Evolutionary conservation across 768 basidiomycete genomes (phyloP).

Genomic region (Amanita phalloides): DNA sequence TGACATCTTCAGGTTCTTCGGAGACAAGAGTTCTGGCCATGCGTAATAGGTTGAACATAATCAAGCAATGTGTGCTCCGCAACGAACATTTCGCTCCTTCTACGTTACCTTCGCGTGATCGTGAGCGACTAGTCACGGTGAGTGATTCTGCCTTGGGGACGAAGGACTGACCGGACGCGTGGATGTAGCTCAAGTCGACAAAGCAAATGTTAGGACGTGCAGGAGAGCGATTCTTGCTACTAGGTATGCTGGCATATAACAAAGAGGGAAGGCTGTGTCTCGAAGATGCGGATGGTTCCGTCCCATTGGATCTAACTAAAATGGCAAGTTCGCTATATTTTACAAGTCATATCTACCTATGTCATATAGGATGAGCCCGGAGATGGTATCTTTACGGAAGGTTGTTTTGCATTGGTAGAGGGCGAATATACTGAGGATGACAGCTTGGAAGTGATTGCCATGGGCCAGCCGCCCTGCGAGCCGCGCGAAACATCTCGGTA

Average conservation of each 20-base stretch:
- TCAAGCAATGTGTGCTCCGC: slow-evolving; percentile 85
- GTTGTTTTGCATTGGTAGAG: slow-evolving; percentile 89
- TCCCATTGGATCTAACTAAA: slow-evolving; percentile 81
- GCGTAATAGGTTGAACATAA: slow-evolving; percentile 80
- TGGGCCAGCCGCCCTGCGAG: slow-evolving; percentile 97
- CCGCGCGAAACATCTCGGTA: slow-evolving; percentile 75
- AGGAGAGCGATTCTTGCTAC: slow-evolving; percentile 81
- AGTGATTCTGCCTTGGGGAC: slow-evolving; percentile 11
- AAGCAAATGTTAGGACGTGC: slow-evolving; percentile 91
- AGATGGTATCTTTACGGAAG: slow-evolving; percentile 94
- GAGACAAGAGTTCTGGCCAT: slow-evolving; percentile 72
- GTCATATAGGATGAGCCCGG: slow-evolving; percentile 67
- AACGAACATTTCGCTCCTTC: slow-evolving; percentile 99
- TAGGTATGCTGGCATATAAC: slow-evolving; percentile 85
- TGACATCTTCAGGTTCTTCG: slow-evolving; percentile 74
- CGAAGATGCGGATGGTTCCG: slow-evolving; percentile 88
- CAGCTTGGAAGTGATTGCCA: slow-evolving; percentile 79
- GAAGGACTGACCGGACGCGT: not conserved
- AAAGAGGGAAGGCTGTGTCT: slow-evolving; percentile 87
- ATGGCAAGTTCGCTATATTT: slow-evolving; percentile 39
- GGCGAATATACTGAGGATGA: slow-evolving; percentile 94
- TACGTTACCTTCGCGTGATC: slow-evolving; percentile 80
- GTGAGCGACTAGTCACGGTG: slow-evolving; percentile 83
- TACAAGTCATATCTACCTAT: not conserved
- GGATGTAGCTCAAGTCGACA: slow-evolving; percentile 77